A percentile compares a stretch with the other conserved stretches of the same genome.
Conservation (phyloP, 1,284 basidiomycete genomes). For the Inonotus hispidus region DNA sequence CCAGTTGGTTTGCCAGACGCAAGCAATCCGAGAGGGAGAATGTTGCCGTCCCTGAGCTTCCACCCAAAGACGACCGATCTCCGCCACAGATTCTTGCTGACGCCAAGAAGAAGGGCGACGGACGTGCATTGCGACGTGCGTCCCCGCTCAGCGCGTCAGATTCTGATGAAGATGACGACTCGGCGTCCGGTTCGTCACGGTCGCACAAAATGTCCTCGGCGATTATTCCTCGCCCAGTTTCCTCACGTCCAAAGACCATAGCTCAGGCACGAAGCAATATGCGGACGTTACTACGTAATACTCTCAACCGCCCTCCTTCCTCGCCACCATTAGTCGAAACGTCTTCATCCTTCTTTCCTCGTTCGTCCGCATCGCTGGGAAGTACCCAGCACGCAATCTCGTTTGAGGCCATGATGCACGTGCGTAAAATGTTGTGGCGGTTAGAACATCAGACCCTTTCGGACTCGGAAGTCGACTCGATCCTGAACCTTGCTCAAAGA, state of each 20-base stretch:
- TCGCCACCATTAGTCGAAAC: slow-evolving; percentile 29
- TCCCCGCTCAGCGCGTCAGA: slow-evolving; percentile 27
- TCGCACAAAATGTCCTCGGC: not conserved
- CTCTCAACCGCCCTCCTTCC: slow-evolving; percentile 10
- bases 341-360: slow-evolving; percentile 50
- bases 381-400: slow-evolving; percentile 37
- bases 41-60: not conserved
- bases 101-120: slow-evolving; percentile 17
- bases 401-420: slow-evolving; percentile 44
- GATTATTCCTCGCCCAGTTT: not conserved
- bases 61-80: not conserved
- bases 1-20: slow-evolving; percentile 38
- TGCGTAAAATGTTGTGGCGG: slow-evolving; percentile 42
- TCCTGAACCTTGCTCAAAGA: slow-evolving; percentile 44
- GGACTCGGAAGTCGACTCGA: slow-evolving; percentile 40
- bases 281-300: slow-evolving; percentile 12
- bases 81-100: not conserved
- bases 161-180: slow-evolving; percentile 23
- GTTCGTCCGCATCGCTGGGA: slow-evolving; percentile 46
- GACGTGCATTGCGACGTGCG: not conserved
- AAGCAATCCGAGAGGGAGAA: slow-evolving; percentile 32
- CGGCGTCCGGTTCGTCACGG: slow-evolving; percentile 20
- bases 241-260: not conserved
- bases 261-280: slow-evolving; percentile 7
- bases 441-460: slow-evolving; percentile 38